Conservation (phyloP, 1,139 yeast species). For the Suhomyces bokatorum region DNA sequence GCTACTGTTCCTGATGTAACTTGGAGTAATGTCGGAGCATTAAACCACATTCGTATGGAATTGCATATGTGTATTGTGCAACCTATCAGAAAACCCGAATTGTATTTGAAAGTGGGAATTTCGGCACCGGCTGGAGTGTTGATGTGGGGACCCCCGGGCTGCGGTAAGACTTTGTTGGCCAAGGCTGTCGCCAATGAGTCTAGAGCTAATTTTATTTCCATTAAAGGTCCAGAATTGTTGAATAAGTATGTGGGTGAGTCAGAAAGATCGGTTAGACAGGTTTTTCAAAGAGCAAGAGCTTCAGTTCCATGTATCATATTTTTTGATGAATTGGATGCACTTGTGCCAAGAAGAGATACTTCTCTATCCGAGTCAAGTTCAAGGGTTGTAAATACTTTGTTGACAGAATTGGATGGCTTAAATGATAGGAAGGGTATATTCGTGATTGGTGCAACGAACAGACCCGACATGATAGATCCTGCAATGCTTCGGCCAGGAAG, state of each 20-base stretch:
- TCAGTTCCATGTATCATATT: conserved; percentile 94
- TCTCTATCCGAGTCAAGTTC: conserved; percentile 87
- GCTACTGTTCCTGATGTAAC: conserved; percentile 98
- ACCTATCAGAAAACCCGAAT: conserved; percentile 90
- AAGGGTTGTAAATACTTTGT: conserved; percentile 88
- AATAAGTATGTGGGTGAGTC: conserved; percentile 97
- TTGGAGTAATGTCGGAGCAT: conserved; percentile 94
- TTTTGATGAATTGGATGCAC: conserved; percentile 93
- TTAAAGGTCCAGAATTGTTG: conserved; percentile 90
- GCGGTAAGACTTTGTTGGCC: conserved; percentile 94
- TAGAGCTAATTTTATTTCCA: conserved; percentile 90
- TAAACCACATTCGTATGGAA: conserved; percentile 77
- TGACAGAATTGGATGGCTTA: conserved; percentile 92
- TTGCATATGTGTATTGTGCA: conserved; percentile 97
- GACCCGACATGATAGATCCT: conserved; percentile 98
- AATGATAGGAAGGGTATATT: conserved; percentile 90
- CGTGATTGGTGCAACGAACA: conserved; percentile 94
- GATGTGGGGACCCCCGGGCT: conserved; percentile 99
- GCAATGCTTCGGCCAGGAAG: conserved; percentile 98
- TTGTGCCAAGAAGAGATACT: conserved; percentile 91
- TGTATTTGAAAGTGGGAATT: conserved; percentile 88
- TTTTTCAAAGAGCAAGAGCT: conserved; percentile 90
- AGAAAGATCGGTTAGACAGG: conserved; percentile 93
- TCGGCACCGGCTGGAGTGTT: conserved; percentile 96
- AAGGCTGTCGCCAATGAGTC: conserved; percentile 98